These are phyloP conservation scores for Lactarius akahatsu DNA, from an alignment of 768 basidiomycete genomes.

Conservation along the genomic window DNA sequence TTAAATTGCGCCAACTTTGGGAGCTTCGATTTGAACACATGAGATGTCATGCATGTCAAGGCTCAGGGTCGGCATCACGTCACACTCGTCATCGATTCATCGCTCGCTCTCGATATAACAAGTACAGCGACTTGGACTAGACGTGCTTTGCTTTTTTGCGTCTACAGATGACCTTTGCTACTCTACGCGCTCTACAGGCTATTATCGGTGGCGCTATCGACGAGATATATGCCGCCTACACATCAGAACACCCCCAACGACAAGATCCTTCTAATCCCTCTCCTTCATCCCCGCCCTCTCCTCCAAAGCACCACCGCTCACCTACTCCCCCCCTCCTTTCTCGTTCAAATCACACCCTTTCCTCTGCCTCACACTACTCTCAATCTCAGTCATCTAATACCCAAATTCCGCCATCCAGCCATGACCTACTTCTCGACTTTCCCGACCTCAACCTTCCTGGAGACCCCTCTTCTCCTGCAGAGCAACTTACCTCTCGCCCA, in stretches of 20 bases:
- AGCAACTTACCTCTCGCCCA: slow-evolving; percentile 59
- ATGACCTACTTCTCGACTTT: slow-evolving; percentile 31
- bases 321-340: slow-evolving; percentile 28
- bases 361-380: slow-evolving; percentile 28
- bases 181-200: slow-evolving; percentile 28
- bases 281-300: slow-evolving; percentile 5
- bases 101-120: slow-evolving; percentile 1
- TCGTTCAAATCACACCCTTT: slow-evolving; percentile 17
- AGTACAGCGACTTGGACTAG: background rate
- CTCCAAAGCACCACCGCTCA: slow-evolving; percentile 21
- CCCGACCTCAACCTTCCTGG: slow-evolving; percentile 33
- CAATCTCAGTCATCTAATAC: slow-evolving; percentile 16
- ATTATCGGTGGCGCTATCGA: slow-evolving; percentile 29
- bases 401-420: slow-evolving; percentile 5
- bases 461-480: slow-evolving; percentile 43
- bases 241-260: slow-evolving; percentile 4
- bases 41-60: background rate
- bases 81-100: slow-evolving; percentile 5
- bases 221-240: slow-evolving; percentile 28
- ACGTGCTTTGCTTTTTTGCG: background rate
- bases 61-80: background rate
- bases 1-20: background rate
- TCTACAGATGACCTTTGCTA: slow-evolving; percentile 28
- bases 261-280: background rate
- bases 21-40: slow-evolving; percentile 14